Percentiles rank a stretch among this genome's conserved stretches.
Evolutionary conservation across 768 basidiomycete species (phyloP).

Genomic region (Guyanaporus albipodus): DNA sequence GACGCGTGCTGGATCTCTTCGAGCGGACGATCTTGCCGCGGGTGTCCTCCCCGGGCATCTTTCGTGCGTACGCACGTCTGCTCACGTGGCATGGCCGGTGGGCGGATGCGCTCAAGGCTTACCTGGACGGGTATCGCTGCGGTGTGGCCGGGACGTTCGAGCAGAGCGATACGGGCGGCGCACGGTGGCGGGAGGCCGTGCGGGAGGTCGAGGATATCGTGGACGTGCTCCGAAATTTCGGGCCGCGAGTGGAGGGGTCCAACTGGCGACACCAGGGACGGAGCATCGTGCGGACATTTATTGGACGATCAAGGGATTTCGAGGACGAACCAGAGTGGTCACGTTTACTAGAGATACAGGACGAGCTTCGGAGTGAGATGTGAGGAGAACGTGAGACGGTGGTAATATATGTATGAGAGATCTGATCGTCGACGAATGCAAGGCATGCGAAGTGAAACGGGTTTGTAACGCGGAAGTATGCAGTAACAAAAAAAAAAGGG

Average conservation of each 20-base stretch:
- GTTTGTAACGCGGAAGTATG: constrained; percentile 6
- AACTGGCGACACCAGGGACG: constrained; percentile 87
- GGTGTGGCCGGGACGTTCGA: constrained; percentile 58
- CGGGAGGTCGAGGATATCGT: constrained; percentile 80
- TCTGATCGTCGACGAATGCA: constrained; percentile 1
- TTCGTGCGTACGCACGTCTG: constrained; percentile 79
- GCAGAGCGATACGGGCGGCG: constrained; percentile 63
- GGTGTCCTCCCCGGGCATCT: constrained; percentile 73
- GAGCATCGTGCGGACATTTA: constrained; percentile 84
- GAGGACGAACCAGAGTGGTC: constrained; percentile 88
- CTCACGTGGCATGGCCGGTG: constrained; percentile 68
- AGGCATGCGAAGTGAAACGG: not conserved
- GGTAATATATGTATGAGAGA: constrained; percentile 18
- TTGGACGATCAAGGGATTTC: constrained; percentile 82
- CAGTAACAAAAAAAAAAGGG: not conserved
- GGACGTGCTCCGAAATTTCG: constrained; percentile 78
- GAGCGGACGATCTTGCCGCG: constrained; percentile 78
- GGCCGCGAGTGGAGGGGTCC: constrained; percentile 54
- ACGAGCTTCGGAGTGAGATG: constrained; percentile 21
- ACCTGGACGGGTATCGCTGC: constrained; percentile 81
- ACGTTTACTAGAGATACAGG: constrained; percentile 55
- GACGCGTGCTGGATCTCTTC: constrained; percentile 69
- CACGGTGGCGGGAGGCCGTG: constrained; percentile 71
- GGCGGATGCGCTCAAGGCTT: constrained; percentile 75
- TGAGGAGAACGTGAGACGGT: constrained; percentile 6